Conservation (phyloP, 176 grass and related monocot species). For the Oryza nivara region DNA sequence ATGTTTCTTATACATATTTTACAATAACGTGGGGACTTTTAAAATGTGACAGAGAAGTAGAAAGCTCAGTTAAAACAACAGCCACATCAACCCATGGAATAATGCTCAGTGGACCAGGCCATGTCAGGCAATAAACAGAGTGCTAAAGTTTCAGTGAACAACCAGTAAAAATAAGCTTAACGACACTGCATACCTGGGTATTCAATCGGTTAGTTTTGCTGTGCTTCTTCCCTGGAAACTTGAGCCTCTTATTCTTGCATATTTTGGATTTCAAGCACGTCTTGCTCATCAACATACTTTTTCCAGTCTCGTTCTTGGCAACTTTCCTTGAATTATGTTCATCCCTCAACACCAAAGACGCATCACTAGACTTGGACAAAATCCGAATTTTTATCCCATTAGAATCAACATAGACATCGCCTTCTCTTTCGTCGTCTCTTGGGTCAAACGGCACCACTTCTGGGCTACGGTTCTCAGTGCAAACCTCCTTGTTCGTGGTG, state of each 20-base stretch:
- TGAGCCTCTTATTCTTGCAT: constrained; percentile 67
- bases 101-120: constrained; percentile 29
- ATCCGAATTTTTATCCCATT: constrained; percentile 89
- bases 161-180: constrained; percentile 24
- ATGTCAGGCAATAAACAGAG: constrained; percentile 26
- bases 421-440: constrained; percentile 60
- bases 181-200: constrained; percentile 54
- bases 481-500: constrained; percentile 35
- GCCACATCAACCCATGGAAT: constrained; percentile 26
- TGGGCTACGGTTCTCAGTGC: constrained; percentile 45
- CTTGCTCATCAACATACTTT: constrained; percentile 46
- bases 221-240: constrained; percentile 64
- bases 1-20: constrained; percentile 2
- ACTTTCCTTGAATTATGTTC: constrained; percentile 47
- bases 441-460: constrained; percentile 42
- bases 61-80: constrained; percentile 27
- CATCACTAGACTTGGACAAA: constrained; percentile 66
- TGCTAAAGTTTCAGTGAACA: constrained; percentile 22
- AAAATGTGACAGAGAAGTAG: constrained; percentile 1
- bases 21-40: not conserved
- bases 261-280: constrained; percentile 42
- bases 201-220: constrained; percentile 57
- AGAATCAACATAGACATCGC: constrained; percentile 87
- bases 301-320: constrained; percentile 52
- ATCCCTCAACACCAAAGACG: constrained; percentile 41